These are phyloP conservation scores for Sphagnum magellanicum DNA, from an alignment of 228 moss, liverwort and hornwort genomes.

Conservation along the genomic window DNA sequence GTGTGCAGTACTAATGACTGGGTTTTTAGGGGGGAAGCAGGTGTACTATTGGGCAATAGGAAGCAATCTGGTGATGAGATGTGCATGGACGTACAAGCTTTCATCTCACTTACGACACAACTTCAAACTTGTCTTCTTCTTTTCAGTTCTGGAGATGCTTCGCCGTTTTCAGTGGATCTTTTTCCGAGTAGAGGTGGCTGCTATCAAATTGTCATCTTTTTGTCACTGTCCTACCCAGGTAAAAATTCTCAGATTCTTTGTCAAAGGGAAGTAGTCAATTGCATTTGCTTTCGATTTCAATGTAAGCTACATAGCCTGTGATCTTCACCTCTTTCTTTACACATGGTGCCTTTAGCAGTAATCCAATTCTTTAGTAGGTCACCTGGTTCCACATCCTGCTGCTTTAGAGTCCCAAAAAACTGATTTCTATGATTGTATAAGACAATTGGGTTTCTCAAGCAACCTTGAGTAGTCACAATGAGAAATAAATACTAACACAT, in stretches of 20 bases:
- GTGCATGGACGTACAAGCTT: conserved; percentile 74
- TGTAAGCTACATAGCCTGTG: no score
- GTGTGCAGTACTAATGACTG: no score
- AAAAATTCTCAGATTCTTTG: conserved; percentile 26
- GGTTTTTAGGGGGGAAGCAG: conserved; percentile 13
- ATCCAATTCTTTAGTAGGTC: no score
- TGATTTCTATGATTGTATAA: no score
- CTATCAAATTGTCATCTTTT: conserved; percentile 37
- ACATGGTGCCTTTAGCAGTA: no score
- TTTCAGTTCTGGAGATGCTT: conserved; percentile 71
- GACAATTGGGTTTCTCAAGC: no score
- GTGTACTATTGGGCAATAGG: conserved; percentile 77
- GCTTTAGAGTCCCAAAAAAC: no score
- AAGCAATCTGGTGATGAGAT: conserved; percentile 64
- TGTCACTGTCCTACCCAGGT: conserved; percentile 28
- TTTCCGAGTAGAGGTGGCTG: conserved; percentile 70
- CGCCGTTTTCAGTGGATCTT: conserved; percentile 84
- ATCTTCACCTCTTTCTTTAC: no score
- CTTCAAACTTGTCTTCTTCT: conserved; percentile 62
- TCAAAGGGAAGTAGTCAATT: no score
- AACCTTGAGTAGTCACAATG: no score
- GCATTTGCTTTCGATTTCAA: no score
- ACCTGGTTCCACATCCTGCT: no score
- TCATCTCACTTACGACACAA: conserved; percentile 71
- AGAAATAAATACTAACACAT: background rate